Percentiles rank a stretch among this genome's conserved stretches.
Conservation (phyloP, 2,329 filamentous ascomycete genomes). For the Botrytis byssoidea region DNA sequence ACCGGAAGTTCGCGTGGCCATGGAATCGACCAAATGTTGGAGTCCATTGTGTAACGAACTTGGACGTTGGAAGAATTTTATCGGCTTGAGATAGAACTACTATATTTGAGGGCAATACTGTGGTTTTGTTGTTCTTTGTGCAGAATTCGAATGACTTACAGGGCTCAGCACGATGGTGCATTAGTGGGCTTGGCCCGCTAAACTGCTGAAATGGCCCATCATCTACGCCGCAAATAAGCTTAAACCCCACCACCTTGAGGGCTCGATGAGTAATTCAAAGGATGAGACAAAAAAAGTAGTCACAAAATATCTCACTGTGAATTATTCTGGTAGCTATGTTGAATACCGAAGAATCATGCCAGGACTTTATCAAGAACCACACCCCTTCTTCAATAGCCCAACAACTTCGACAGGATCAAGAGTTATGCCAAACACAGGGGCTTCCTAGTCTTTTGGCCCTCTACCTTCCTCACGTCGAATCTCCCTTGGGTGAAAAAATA, state of each 20-base stretch:
- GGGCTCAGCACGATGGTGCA: neutral
- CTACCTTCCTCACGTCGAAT: constrained; percentile 22
- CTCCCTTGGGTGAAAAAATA: constrained; percentile 17
- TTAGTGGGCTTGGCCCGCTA: neutral
- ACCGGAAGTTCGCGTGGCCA: constrained; percentile 15
- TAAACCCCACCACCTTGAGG: neutral
- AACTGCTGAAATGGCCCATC: neutral
- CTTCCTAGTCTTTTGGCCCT: constrained; percentile 23
- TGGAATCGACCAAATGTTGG: neutral
- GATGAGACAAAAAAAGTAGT: neutral
- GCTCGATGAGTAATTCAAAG: neutral
- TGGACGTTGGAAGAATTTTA: neutral
- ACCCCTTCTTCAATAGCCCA: constrained; percentile 21
- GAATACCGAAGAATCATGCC: constrained; percentile 10
- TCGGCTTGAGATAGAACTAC: neutral
- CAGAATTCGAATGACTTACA: neutral
- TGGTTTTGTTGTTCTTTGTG: neutral
- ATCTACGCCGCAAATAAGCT: neutral
- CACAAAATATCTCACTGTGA: neutral
- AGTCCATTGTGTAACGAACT: neutral
- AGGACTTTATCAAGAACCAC: constrained; percentile 18
- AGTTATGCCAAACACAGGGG: constrained; percentile 19
- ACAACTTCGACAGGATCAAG: constrained; percentile 25
- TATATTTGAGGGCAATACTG: neutral
- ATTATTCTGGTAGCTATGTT: constrained; percentile 1